Base-by-base conservation (phyloP, 108 stramenopile genomes). In the Skeletonema menzelii region DNA sequence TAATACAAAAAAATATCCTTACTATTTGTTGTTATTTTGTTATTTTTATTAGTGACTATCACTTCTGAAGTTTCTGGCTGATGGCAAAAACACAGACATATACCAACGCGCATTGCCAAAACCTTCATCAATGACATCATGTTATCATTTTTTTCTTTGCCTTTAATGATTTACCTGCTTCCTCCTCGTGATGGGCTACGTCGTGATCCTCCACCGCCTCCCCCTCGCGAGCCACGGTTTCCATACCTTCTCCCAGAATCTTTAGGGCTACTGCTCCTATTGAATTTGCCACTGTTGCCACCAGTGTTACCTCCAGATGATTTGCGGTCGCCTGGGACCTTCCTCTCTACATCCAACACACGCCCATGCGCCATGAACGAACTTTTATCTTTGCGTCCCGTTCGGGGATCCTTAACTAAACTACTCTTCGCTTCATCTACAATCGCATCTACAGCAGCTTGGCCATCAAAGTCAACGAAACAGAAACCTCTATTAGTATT, bases 401-500 rank as follows among this genome's bases (percentile, higher is more conserved):
- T 77, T 63, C 76, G 34, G 15, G 56, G 53, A 61, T 77, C 76
- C 71, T 78, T 82, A 5, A 77, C 77, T 30, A 73, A 30, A 35
- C 66, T 72, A 8, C 34, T 77, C 17, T 73, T 55, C 32, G 76
- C 65, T 46, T 77, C 73, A 24, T 79, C 80, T 15, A 94, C 72
- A 13, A 88, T 87, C 20, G 87, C 88, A 71, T 84, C 34, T 22
- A 91, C 91, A 3, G 90, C 88, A 35, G 82, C 79, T 8, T 84
- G 65, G 14, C 85, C 81, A 72, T 90, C 91, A 72, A 85, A 94
- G 62, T 94, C 93, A 0, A 94, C 90, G 83, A 94, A 94, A n/a
- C 86, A 89, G 55, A 91, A 81, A 38, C 81, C 86, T 42, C 88
- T 82, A 64, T 88, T 78, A 34, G 75, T 53, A 38, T 88, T 84